Evolutionary conservation across 139 green algal genomes (phyloP).

Genomic region (Gonium pectorale): DNA sequence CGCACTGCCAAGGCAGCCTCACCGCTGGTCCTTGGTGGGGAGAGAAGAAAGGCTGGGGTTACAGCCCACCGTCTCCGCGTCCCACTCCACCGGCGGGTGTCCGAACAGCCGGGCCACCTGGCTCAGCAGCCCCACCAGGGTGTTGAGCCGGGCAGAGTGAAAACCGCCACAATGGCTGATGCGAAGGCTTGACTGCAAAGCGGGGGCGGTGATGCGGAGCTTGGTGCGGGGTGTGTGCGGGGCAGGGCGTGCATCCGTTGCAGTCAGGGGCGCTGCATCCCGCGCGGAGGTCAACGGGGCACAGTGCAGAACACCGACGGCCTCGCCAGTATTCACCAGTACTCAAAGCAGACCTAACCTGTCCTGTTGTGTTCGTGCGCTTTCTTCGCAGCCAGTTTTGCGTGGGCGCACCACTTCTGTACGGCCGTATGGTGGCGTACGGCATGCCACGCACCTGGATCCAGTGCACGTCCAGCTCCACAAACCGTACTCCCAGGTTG

Average conservation of each 20-base stretch:
- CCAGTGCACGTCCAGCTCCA: slow-evolving; percentile 89
- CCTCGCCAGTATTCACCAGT: too few species aligned
- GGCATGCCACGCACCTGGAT: slow-evolving; percentile 59
- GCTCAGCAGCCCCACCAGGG: slow-evolving; percentile 73
- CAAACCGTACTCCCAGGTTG: slow-evolving; percentile 74
- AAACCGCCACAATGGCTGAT: slow-evolving; percentile 86
- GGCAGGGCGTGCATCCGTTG: too few species aligned
- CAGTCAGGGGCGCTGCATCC: too few species aligned
- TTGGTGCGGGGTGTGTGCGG: background rate
- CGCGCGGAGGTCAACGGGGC: too few species aligned
- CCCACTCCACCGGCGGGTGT: slow-evolving; percentile 67
- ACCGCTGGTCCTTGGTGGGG: slow-evolving; percentile 71
- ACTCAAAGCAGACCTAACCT: too few species aligned
- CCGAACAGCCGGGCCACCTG: slow-evolving; percentile 69
- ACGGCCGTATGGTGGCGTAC: too few species aligned
- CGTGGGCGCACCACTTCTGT: too few species aligned
- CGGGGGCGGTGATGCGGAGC: background rate
- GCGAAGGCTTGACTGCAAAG: slow-evolving; percentile 68
- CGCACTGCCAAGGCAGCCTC: background rate
- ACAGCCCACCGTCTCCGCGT: slow-evolving; percentile 86
- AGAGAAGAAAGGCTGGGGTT: slow-evolving; percentile 77
- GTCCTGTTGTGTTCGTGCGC: too few species aligned
- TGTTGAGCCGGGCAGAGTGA: slow-evolving; percentile 65
- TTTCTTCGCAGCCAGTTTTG: too few species aligned
- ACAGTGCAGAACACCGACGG: too few species aligned